These are phyloP conservation scores for Pseudocercospora crystallina DNA, from an alignment of 2,329 filamentous ascomycete genomes.

Conservation along the genomic window DNA sequence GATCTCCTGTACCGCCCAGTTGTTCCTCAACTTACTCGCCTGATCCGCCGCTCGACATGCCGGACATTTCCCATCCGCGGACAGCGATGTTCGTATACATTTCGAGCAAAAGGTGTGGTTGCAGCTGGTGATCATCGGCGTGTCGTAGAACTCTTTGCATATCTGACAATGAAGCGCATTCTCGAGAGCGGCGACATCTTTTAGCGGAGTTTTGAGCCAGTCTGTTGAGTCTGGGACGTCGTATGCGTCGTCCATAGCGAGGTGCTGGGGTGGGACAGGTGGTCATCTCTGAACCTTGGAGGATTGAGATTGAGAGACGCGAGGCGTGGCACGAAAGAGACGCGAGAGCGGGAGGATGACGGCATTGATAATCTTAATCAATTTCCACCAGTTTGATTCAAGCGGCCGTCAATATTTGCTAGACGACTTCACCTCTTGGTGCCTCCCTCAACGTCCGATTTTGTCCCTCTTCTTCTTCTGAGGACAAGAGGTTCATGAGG, in stretches of 20 bases:
- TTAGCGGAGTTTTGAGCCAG: slow-evolving; percentile 72
- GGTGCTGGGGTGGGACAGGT: neutral
- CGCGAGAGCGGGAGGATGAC: too few species aligned
- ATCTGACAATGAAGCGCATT: slow-evolving; percentile 89
- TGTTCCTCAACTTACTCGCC: slow-evolving; percentile 78
- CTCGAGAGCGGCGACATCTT: slow-evolving; percentile 70
- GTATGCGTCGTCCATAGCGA: slow-evolving; percentile 27
- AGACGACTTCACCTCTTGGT: too few species aligned
- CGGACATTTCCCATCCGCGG: slow-evolving; percentile 82
- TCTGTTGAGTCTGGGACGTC: slow-evolving; percentile 75
- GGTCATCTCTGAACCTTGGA: too few species aligned
- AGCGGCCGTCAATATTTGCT: too few species aligned
- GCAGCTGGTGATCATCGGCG: slow-evolving; percentile 92
- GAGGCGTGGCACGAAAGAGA: too few species aligned
- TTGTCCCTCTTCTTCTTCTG: too few species aligned
- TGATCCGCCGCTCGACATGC: slow-evolving; percentile 77
- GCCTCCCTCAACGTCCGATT: too few species aligned
- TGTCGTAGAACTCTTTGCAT: slow-evolving; percentile 95
- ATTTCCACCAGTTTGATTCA: too few species aligned
- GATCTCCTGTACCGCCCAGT: slow-evolving; percentile 81
- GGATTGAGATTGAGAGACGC: too few species aligned
- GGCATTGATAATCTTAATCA: too few species aligned
- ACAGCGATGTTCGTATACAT: slow-evolving; percentile 85
- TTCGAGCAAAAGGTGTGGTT: slow-evolving; percentile 95
- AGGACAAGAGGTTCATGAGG: too few species aligned